Base-by-base conservation (phyloP, 1,284 basidiomycete genomes). In the Heterobasidion irregulare region DNA sequence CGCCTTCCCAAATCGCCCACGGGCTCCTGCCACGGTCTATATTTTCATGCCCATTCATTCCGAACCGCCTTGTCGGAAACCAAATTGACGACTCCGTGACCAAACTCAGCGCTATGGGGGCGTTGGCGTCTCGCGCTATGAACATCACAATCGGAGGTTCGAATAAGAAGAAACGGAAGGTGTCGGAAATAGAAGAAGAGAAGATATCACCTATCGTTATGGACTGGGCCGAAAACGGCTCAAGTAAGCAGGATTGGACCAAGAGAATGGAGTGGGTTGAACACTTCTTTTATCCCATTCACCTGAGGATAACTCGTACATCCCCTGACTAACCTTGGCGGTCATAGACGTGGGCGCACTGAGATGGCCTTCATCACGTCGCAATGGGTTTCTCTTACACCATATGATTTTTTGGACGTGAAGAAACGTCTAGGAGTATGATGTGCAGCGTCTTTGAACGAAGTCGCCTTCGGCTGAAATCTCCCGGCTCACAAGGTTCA, bases 31-130 rank as follows among this genome's bases (percentile, higher is more conserved):
- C 82, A 26, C 79, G 81, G 16, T 64, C 71, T 46, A 66, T 70
- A 44, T 68, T 69, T 57, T 76, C 77, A 15, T 83, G 82, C 59
- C 84, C 82, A 0, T 85, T 86, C 65, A 73, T 77, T 41, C 81
- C 81, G 32, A 83, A 83, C 67, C 73, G 53, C 47, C 70, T 76
- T 44, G 77, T 75, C n/a, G 75, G 79, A 58, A 65, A 70, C 52
- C 69, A 76, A 12, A 71, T 82, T 61, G 72, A 75, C 59, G 74
- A 74, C 18, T 62, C 80, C 60, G 67, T 84, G 45, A 72, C 75
- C 56, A 70, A 74, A 60, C 70, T 83, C 56, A 35, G 46, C 19
- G 35, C 35, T 52, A 47, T 53, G 44, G 44, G 26, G n/a, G 36
- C 33, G 15, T 6, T 41, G 41, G 19, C 26, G 41, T n/a, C 38